Base-by-base conservation (phyloP, 768 basidiomycete genomes). In the Leucocoprinus leucothites region DNA sequence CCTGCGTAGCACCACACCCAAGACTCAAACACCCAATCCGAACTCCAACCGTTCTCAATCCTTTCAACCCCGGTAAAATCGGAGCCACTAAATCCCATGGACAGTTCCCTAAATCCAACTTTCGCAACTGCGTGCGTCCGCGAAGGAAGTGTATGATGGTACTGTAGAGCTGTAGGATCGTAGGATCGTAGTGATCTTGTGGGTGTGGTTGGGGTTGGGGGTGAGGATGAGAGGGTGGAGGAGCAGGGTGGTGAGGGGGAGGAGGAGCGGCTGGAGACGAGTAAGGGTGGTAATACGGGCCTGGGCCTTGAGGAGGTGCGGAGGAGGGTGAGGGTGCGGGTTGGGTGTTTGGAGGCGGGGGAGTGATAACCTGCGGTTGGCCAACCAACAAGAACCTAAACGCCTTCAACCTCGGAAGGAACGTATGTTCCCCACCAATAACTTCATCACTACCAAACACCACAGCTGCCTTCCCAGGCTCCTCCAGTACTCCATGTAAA, bases 321-420 rank as follows among this genome's bases (percentile, higher is more conserved):
- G 38, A 38, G 16, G 38, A 38, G 14, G 38, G 9, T 64, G 35
- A 61, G 61, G 46, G 18, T n/a, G 40, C 18, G 84, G 80, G 61
- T 84, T 78, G n/a, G n/a, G 63, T 85, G 82, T 13, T 25, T 28
- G 48, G 19, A n/a, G 46, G 35, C 13, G 42, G 43, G 3, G 54
- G 40, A 3, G 40, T 49, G 22, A 40, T 24, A 9, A 44, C 47
- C 22, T 48, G 48, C 3, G 54, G 54, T 51, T 85, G 84, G 0
- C 81, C 85, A 6, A 87, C 78, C 26, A 86, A 72, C 31, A 84
- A 71, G 61, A 87, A 84, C 36, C 85, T 74, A 72, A 87, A 86
- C 1, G 78, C 72, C 58, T 83, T 77, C 16, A 87, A 78, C 52
- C 81, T 77, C 1, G 86, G 86, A 7, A 86, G 68, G 65, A 86